These are phyloP conservation scores for Russula earlei DNA, from an alignment of 768 basidiomycete species.

Conservation along the genomic window DNA sequence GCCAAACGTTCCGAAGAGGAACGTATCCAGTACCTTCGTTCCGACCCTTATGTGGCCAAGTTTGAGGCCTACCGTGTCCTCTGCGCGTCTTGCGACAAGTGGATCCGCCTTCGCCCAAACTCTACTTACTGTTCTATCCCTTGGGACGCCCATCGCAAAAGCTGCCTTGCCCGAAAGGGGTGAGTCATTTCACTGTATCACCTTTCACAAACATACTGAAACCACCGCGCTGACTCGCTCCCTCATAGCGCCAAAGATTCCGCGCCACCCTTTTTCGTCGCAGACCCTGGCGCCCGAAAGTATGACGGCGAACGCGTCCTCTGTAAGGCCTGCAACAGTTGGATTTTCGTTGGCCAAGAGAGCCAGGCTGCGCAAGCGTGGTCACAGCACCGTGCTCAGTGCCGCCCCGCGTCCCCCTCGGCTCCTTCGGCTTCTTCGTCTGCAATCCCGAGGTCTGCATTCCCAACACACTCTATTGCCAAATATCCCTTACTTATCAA, in stretches of 20 bases:
- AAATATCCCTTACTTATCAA: not conserved
- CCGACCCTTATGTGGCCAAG: slow-evolving; percentile 69
- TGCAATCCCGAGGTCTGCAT: slow-evolving; percentile 6
- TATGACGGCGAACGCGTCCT: slow-evolving; percentile 65
- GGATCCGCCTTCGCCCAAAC: slow-evolving; percentile 79
- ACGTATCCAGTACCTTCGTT: slow-evolving; percentile 56
- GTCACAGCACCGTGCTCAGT: slow-evolving; percentile 50
- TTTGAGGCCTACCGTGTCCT: slow-evolving; percentile 75
- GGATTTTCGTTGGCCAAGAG: slow-evolving; percentile 52
- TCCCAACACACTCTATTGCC: not conserved
- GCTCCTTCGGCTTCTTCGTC: slow-evolving; percentile 13
- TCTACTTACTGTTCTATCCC: slow-evolving; percentile 85
- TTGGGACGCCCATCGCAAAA: slow-evolving; percentile 80
- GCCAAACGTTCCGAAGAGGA: slow-evolving; percentile 73
- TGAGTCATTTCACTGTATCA: slow-evolving; percentile 29
- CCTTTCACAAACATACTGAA: not conserved
- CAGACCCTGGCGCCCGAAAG: slow-evolving; percentile 61
- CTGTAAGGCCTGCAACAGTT: slow-evolving; percentile 58
- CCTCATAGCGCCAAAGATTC: slow-evolving; percentile 44
- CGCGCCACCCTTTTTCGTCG: slow-evolving; percentile 43
- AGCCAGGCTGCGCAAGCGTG: slow-evolving; percentile 63
- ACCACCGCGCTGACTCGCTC: slow-evolving; percentile 22
- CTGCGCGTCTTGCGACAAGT: slow-evolving; percentile 74
- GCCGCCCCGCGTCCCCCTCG: slow-evolving; percentile 32
- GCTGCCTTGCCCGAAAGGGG: slow-evolving; percentile 73